These are phyloP conservation scores for Alternaria sp. DNA, from an alignment of 2,329 filamentous ascomycete genomes.

Conservation along the genomic window DNA sequence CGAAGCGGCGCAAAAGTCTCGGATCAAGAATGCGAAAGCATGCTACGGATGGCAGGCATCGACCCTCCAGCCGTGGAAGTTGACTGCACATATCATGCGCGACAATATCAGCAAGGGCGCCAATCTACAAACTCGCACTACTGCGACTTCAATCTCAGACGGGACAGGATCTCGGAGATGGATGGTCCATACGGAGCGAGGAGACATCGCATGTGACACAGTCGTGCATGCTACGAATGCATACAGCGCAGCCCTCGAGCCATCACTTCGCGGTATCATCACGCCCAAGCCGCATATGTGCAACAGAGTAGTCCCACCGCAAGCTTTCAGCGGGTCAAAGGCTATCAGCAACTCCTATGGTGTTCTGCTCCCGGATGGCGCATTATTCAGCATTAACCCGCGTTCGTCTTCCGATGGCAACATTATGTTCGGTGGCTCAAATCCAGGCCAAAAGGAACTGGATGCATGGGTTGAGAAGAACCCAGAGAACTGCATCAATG, in stretches of 20 bases:
- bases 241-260: constrained; percentile 34
- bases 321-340: constrained; percentile 21
- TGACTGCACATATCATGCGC: constrained; percentile 37
- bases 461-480: constrained; percentile 38
- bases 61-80: constrained; percentile 36
- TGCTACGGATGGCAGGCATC: constrained; percentile 35
- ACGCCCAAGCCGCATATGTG: constrained; percentile 40
- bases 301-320: constrained; percentile 30
- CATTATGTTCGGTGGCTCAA: constrained; percentile 43
- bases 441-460: constrained; percentile 39
- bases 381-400: constrained; percentile 42
- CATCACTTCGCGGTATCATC: constrained; percentile 26
- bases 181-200: constrained; percentile 26
- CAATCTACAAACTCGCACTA: constrained; percentile 32
- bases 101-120: constrained; percentile 21
- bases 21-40: constrained; percentile 30
- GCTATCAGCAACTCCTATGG: constrained; percentile 42
- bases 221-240: constrained; percentile 35
- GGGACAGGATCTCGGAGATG: constrained; percentile 16
- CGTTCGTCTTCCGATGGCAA: constrained; percentile 38
- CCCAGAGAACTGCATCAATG: constrained; percentile 38
- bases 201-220: constrained; percentile 23
- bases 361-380: constrained; percentile 37
- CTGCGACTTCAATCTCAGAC: constrained; percentile 15
- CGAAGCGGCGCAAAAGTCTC: constrained; percentile 19